A percentile compares a stretch with the other conserved stretches of the same genome.
Conservation (phyloP, 371 early-diverging fungal genomes). For the Umbelopsis sp. region DNA sequence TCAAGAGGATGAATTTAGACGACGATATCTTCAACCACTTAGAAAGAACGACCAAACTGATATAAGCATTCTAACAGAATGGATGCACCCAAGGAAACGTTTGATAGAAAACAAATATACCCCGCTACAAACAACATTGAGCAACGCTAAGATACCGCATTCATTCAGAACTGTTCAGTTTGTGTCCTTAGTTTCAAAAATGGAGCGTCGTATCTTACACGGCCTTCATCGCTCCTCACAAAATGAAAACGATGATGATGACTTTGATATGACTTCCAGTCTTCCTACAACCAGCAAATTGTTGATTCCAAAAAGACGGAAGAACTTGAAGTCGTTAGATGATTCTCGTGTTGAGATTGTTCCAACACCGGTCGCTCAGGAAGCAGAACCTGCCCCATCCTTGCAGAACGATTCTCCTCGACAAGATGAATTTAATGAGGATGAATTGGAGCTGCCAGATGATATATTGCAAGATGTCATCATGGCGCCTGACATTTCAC, state of each 20-base stretch:
- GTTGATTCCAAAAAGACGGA: neutral
- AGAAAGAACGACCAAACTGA: neutral
- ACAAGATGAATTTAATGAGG: too few species aligned
- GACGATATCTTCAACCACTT: conserved; percentile 10
- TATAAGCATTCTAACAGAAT: conserved; percentile 17
- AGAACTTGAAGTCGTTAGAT: neutral
- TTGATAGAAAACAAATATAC: conserved; percentile 24
- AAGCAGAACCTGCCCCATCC: too few species aligned
- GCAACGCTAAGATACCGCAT: conserved; percentile 27
- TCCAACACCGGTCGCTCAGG: too few species aligned
- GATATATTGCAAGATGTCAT: too few species aligned
- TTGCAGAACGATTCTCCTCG: too few species aligned
- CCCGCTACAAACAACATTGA: conserved; percentile 24
- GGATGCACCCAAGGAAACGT: conserved; percentile 20
- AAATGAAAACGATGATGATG: neutral
- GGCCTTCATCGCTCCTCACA: conserved; percentile 12
- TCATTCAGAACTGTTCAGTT: conserved; percentile 32
- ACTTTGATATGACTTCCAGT: neutral
- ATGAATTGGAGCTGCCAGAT: too few species aligned
- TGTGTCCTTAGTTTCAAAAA: conserved; percentile 24
- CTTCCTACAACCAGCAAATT: neutral
- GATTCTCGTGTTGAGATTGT: neutral
- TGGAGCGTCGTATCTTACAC: conserved; percentile 42
- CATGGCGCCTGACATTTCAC: too few species aligned
- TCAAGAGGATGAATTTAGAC: conserved; percentile 19